These are phyloP conservation scores for Penicillium paneum DNA, from an alignment of 2,329 filamentous ascomycete genomes.

Conservation along the genomic window DNA sequence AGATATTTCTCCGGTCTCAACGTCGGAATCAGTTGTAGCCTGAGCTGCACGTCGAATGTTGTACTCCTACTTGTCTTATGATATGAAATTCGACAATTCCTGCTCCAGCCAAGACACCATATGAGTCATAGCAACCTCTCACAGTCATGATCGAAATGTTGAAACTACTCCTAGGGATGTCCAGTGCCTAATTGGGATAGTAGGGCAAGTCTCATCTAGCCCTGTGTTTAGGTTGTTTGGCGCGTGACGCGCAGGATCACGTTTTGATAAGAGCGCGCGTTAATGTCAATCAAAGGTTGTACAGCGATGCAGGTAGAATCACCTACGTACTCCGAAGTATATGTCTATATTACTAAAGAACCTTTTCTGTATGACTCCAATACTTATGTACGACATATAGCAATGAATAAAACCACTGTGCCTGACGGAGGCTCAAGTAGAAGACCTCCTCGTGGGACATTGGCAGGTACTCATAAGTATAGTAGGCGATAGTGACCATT, in stretches of 20 bases:
- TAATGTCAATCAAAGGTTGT: not conserved
- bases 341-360: not conserved
- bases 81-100: not conserved
- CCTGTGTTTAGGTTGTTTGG: not conserved
- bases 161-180: not conserved
- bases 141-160: not conserved
- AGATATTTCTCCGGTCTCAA: not conserved
- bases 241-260: not conserved
- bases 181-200: not conserved
- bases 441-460: not conserved
- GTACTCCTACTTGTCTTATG: not conserved
- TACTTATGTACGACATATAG: not conserved
- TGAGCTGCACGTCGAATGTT: not conserved
- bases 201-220: not conserved
- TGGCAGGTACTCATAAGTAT: not conserved
- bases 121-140: not conserved
- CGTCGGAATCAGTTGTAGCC: not conserved
- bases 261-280: constrained; percentile 4
- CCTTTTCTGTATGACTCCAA: not conserved
- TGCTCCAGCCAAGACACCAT: not conserved
- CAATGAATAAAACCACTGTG: not conserved
- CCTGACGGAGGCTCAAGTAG: not conserved
- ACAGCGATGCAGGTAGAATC: not conserved
- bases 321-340: not conserved
- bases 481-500: accelerated